phyloP scores from a whole-genome alignment of 495 filamentous ascomycete species.

The Penicillium canariense region DNA sequence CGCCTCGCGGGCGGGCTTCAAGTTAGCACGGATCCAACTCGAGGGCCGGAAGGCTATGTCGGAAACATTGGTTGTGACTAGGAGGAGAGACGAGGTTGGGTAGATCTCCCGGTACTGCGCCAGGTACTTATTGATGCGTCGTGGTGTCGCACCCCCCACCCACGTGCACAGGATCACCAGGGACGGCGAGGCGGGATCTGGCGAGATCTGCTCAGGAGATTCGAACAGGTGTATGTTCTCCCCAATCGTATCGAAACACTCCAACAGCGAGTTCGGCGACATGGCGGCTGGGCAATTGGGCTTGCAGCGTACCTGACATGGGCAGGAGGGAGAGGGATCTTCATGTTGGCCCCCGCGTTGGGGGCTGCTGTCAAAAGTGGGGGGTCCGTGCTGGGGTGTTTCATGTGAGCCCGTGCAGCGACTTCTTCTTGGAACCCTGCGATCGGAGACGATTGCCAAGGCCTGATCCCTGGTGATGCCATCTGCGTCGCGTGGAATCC shows the following conservation, averaged over 20 bases:
- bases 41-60: conserved; percentile 21
- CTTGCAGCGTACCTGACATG: not conserved
- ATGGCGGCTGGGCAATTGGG: conserved; percentile 6
- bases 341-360: not conserved
- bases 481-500: no score
- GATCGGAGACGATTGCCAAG: no score
- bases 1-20: conserved; percentile 21
- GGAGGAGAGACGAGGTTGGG: conserved; percentile 24
- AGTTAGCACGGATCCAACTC: conserved; percentile 16
- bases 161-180: conserved; percentile 32
- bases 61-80: conserved; percentile 23
- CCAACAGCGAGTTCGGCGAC: conserved; percentile 5
- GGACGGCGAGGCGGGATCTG: conserved; percentile 7
- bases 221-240: conserved; percentile 23
- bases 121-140: conserved; percentile 31
- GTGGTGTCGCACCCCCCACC: conserved; percentile 29
- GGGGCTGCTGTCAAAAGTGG: not conserved
- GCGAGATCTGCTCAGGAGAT: conserved; percentile 3
- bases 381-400: not conserved
- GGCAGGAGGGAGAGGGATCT: not conserved
- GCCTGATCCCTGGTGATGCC: no score
- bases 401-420: not conserved
- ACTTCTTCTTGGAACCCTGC: no score
- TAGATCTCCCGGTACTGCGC: conserved; percentile 20
- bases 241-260: conserved; percentile 11